A percentile compares a stretch with the other conserved stretches of the same genome.
Conservation (phyloP, 1,139 yeast genomes). For the Barnettozyma hawaiiensis region DNA sequence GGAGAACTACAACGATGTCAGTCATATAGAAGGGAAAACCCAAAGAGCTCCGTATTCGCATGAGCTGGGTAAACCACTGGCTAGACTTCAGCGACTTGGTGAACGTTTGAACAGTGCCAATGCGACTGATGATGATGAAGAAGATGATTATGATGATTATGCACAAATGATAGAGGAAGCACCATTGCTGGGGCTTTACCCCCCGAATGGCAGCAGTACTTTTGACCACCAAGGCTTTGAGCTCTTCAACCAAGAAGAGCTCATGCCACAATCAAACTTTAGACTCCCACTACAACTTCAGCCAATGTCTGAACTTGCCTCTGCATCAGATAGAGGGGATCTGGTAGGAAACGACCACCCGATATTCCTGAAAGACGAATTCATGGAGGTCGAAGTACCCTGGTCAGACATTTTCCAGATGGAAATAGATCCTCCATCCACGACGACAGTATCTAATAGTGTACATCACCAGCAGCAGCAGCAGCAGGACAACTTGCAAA, state of each 20-base stretch:
- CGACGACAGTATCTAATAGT: background rate
- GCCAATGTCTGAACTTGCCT: slow-evolving; percentile 21
- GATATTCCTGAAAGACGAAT: slow-evolving; percentile 6
- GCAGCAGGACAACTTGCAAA: too few species aligned
- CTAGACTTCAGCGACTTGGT: slow-evolving; percentile 20
- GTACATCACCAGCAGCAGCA: too few species aligned
- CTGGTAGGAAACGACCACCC: too few species aligned
- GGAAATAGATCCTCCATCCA: background rate
- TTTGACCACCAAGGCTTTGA: background rate
- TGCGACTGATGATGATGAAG: slow-evolving; percentile 1
- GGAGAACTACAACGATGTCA: slow-evolving; percentile 35
- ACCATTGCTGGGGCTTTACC: slow-evolving; percentile 3
- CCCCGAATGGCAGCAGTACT: background rate
- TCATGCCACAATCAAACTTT: background rate
- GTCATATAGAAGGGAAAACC: slow-evolving; percentile 16
- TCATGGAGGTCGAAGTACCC: slow-evolving; percentile 9
- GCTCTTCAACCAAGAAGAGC: background rate
- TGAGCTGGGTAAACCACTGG: slow-evolving; percentile 23
- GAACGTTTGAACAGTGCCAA: slow-evolving; percentile 10
- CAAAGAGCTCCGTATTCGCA: slow-evolving; percentile 24
- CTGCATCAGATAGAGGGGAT: background rate
- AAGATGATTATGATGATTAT: too few species aligned
- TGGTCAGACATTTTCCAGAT: slow-evolving; percentile 6
- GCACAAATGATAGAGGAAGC: slow-evolving; percentile 10
- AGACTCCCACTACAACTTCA: slow-evolving; percentile 9